These are phyloP conservation scores for Mucor plumbeus DNA, from an alignment of 371 early-diverging fungal species.

Conservation along the genomic window DNA sequence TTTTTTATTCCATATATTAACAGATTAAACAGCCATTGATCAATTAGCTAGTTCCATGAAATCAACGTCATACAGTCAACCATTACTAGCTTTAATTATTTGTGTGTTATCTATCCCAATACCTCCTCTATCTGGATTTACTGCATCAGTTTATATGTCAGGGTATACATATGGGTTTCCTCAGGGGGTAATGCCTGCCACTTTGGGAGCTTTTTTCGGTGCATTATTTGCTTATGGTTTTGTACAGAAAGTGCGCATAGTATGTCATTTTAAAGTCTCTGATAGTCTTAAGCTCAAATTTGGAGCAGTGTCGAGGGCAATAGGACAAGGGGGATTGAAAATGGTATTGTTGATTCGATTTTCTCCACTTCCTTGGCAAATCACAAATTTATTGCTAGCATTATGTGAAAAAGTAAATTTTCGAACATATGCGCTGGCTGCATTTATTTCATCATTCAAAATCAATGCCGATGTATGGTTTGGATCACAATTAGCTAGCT, in stretches of 20 bases:
- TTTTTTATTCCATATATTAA: background rate
- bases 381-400: slow-evolving; percentile 37
- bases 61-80: slow-evolving; percentile 23
- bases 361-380: slow-evolving; percentile 46
- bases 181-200: background rate
- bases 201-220: slow-evolving; percentile 28
- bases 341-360: slow-evolving; percentile 45
- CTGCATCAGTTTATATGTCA: slow-evolving; percentile 24
- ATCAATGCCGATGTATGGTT: slow-evolving; percentile 45
- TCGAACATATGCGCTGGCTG: slow-evolving; percentile 22
- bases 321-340: slow-evolving; percentile 42
- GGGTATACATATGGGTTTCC: slow-evolving; percentile 43
- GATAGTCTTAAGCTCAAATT: slow-evolving; percentile 17
- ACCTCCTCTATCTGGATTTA: slow-evolving; percentile 45
- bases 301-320: slow-evolving; percentile 38
- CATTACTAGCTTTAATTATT: slow-evolving; percentile 5
- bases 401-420: slow-evolving; percentile 24
- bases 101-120: slow-evolving; percentile 23
- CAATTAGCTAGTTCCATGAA: slow-evolving; percentile 11
- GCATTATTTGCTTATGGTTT: slow-evolving; percentile 19
- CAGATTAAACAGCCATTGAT: background rate
- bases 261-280: background rate
- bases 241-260: background rate
- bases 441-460: slow-evolving; percentile 35
- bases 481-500: slow-evolving; percentile 46